A percentile compares a stretch with the other conserved stretches of the same genome.
Conservation (phyloP, 768 basidiomycete species). For the Pisolithus sp. region DNA sequence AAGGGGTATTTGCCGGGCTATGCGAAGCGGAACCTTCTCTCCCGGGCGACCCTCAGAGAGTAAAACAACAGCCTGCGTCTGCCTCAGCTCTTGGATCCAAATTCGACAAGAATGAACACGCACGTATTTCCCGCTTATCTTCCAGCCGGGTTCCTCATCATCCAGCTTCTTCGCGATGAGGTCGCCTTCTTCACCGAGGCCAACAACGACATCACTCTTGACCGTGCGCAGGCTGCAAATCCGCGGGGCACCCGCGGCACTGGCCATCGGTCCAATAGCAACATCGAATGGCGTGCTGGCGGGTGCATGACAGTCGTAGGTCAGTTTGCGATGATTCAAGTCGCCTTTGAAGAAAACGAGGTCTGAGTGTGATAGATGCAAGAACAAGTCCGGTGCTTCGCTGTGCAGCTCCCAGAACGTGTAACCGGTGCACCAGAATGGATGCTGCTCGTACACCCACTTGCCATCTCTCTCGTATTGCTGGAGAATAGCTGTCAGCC, state of each 20-base stretch:
- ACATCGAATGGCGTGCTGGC: slow-evolving; percentile 83
- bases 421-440: slow-evolving; percentile 95
- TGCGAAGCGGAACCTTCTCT: slow-evolving; percentile 77
- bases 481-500: slow-evolving; percentile 29
- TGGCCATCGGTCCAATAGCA: slow-evolving; percentile 91
- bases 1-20: slow-evolving; percentile 17
- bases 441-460: slow-evolving; percentile 93
- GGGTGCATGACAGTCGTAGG: slow-evolving; percentile 82
- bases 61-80: slow-evolving; percentile 71
- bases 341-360: slow-evolving; percentile 95
- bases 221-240: slow-evolving; percentile 85
- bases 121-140: slow-evolving; percentile 89
- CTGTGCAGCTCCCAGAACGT: slow-evolving; percentile 84
- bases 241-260: slow-evolving; percentile 78
- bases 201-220: slow-evolving; percentile 94
- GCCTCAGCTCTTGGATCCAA: slow-evolving; percentile 11
- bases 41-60: slow-evolving; percentile 85
- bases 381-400: slow-evolving; percentile 87
- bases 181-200: slow-evolving; percentile 65
- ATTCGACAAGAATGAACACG: not conserved
- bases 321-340: slow-evolving; percentile 86
- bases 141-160: slow-evolving; percentile 86
- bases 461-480: slow-evolving; percentile 89
- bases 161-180: slow-evolving; percentile 73
- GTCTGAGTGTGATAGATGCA: slow-evolving; percentile 84